Conservation (phyloP, 208 protist genomes). For the Giardia muris region DNA sequence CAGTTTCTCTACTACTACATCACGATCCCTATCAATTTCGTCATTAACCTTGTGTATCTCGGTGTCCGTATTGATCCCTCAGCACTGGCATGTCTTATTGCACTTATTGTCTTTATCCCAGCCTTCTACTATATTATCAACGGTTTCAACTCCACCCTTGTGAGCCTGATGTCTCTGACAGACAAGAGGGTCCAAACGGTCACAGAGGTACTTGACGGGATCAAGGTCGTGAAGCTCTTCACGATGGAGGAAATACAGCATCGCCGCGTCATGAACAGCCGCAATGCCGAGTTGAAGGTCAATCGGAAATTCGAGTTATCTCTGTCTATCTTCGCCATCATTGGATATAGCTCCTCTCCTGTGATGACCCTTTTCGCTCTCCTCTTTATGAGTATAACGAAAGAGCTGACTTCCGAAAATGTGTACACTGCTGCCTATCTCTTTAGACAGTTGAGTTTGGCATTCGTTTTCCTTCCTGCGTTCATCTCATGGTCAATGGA, state of each 20-base stretch:
- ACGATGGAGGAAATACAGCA: conserved; percentile 49
- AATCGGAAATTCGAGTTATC: not conserved
- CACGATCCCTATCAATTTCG: conserved; percentile 46
- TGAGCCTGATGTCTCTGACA: conserved; percentile 1
- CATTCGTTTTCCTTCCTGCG: not conserved
- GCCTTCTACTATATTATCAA: conserved; percentile 35
- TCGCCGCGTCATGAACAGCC: conserved; percentile 29
- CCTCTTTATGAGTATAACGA: not conserved
- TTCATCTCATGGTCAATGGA: not conserved
- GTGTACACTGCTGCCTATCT: conserved; percentile 14
- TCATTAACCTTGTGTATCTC: conserved; percentile 44
- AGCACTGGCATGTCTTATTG: conserved; percentile 42
- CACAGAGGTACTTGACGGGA: conserved; percentile 49
- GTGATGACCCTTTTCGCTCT: conserved; percentile 23
- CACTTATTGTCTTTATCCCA: conserved; percentile 47
- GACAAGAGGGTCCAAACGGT: conserved; percentile 48
- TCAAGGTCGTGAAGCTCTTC: conserved; percentile 53
- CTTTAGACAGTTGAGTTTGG: conserved; percentile 20
- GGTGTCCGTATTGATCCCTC: conserved; percentile 43
- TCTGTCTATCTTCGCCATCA: not conserved
- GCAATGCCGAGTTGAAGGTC: conserved; percentile 18
- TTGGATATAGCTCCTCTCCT: not conserved
- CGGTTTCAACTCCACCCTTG: not conserved
- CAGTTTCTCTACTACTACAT: conserved; percentile 39
- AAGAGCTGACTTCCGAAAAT: not conserved